phyloP scores from a whole-genome alignment of 1,139 yeast genomes.

The Candida smagusa region DNA sequence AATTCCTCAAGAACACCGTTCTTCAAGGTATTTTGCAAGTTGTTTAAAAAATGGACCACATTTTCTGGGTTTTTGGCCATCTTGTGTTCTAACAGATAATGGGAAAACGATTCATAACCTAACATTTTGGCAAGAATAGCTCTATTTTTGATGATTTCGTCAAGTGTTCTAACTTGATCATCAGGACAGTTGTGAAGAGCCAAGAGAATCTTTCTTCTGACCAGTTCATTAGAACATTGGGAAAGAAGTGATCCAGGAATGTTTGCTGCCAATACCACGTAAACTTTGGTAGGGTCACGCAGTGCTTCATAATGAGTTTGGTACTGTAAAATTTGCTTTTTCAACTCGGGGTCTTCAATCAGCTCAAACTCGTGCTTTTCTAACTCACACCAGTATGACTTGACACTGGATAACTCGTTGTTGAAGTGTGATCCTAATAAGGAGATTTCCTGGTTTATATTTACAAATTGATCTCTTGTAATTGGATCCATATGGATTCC shows the following conservation, averaged over 20 bases:
- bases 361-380: conserved; percentile 29
- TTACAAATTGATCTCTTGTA: conserved; percentile 68
- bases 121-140: conserved; percentile 71
- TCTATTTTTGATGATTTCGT: conserved; percentile 60
- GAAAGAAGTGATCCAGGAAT: conserved; percentile 66
- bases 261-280: conserved; percentile 68
- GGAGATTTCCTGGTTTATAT: conserved; percentile 78
- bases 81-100: conserved; percentile 82
- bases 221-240: conserved; percentile 51
- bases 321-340: conserved; percentile 24
- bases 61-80: conserved; percentile 84
- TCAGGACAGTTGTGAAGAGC: conserved; percentile 59
- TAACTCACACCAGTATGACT: conserved; percentile 37
- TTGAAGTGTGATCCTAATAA: conserved; percentile 77
- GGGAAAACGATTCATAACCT: conserved; percentile 70
- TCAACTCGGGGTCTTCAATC: conserved; percentile 22
- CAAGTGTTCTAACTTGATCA: conserved; percentile 59
- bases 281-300: conserved; percentile 18
- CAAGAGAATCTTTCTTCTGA: conserved; percentile 72
- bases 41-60: conserved; percentile 65
- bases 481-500: conserved; percentile 80
- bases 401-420: conserved; percentile 50
- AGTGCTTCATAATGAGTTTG: conserved; percentile 18
- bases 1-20: conserved; percentile 58
- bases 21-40: conserved; percentile 45